phyloP scores from a whole-genome alignment of 2,329 filamentous ascomycete genomes.

The Microcera coccophila region DNA sequence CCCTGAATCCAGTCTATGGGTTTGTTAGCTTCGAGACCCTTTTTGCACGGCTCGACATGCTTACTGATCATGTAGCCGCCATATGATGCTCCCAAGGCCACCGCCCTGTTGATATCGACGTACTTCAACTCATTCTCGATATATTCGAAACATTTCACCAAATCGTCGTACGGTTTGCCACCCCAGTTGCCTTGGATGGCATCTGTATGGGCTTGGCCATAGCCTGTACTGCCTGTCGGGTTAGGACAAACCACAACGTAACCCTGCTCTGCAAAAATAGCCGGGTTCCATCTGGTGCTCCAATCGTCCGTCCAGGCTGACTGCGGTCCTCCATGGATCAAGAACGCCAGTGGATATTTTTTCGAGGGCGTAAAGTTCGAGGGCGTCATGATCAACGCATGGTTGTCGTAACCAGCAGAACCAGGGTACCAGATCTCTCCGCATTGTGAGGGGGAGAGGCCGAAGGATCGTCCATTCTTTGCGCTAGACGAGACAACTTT shows the following conservation, averaged over 20 bases:
- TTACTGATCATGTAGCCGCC: conserved; percentile 72
- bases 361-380: conserved; percentile 64
- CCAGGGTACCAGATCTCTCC: conserved; percentile 68
- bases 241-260: conserved; percentile 81
- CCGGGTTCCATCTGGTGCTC: conserved; percentile 82
- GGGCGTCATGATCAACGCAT: conserved; percentile 64
- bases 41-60: conserved; percentile 27
- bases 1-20: conserved; percentile 80
- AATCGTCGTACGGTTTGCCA: conserved; percentile 75
- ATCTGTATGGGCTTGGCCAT: conserved; percentile 72
- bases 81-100: conserved; percentile 71
- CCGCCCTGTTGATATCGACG: conserved; percentile 65
- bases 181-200: conserved; percentile 81
- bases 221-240: conserved; percentile 78
- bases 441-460: conserved; percentile 60
- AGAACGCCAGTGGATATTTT: conserved; percentile 73
- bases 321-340: conserved; percentile 82
- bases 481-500: conserved; percentile 59
- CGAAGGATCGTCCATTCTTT: conserved; percentile 62
- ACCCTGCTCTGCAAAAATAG: conserved; percentile 81
- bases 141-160: conserved; percentile 74
- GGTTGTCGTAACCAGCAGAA: conserved; percentile 60
- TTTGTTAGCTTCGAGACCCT: conserved; percentile 23
- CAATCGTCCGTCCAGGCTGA: conserved; percentile 71
- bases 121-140: conserved; percentile 62